A percentile compares a stretch with the other conserved stretches of the same genome.
phyloP scores from a whole-genome alignment of 1,284 basidiomycete species.

The Ganoderma lucidum region DNA sequence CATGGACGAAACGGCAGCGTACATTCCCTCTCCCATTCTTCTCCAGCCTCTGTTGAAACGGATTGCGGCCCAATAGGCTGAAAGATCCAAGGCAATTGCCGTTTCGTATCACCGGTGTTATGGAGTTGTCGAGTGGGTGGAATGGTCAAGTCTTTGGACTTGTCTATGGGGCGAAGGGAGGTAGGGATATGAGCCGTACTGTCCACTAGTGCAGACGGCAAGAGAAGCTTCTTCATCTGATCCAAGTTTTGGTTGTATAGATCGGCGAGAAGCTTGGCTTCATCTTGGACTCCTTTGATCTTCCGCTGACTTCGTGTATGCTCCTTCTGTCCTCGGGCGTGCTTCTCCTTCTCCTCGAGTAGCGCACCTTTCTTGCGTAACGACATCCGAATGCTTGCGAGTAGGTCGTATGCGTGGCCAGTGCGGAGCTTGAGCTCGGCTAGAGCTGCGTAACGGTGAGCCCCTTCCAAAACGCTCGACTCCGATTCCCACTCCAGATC shows the following conservation, averaged over 20 bases:
- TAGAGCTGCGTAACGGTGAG: too few species aligned
- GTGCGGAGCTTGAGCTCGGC: too few species aligned
- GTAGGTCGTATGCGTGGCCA: too few species aligned
- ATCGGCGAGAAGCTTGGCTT: not conserved
- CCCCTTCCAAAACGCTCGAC: too few species aligned
- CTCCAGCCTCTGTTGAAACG: not conserved
- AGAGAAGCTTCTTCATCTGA: not conserved
- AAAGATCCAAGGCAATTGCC: not conserved
- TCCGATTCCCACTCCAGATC: not conserved
- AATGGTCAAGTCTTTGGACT: not conserved
- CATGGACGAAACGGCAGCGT: not conserved
- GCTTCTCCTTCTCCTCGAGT: too few species aligned
- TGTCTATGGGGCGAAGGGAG: not conserved
- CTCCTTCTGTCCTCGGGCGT: not conserved
- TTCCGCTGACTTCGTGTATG: not conserved
- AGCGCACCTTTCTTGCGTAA: too few species aligned
- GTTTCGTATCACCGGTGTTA: not conserved
- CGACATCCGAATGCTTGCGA: too few species aligned
- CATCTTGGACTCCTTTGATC: not conserved
- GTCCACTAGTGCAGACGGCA: not conserved
- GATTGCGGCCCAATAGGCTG: not conserved
- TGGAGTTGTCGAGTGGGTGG: not conserved
- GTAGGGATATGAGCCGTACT: not conserved
- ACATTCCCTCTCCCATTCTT: not conserved
- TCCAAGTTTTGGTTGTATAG: not conserved